A percentile compares a stretch with the other conserved stretches of the same genome.
Conservation (phyloP, 805 yeast species). For the Cyberlindnera amylophila region DNA sequence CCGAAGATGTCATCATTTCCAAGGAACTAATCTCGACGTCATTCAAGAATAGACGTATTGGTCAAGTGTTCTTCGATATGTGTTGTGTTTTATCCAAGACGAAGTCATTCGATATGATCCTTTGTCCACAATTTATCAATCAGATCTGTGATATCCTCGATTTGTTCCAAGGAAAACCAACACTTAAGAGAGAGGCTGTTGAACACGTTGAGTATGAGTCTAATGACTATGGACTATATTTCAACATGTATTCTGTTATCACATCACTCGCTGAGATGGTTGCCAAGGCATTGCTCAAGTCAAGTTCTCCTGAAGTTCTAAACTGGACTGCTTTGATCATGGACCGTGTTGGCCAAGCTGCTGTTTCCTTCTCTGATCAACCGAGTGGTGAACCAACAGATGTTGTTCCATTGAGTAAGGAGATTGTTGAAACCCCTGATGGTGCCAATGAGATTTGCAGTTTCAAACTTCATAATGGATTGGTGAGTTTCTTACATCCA, state of each 20-base stretch:
- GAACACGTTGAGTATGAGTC: slow-evolving; percentile 90
- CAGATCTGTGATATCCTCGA: slow-evolving; percentile 63
- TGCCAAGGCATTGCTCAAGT: slow-evolving; percentile 38
- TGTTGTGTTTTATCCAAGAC: slow-evolving; percentile 75
- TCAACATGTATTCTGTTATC: slow-evolving; percentile 50
- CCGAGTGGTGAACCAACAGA: slow-evolving; percentile 9
- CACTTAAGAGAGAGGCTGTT: slow-evolving; percentile 65
- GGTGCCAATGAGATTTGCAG: slow-evolving; percentile 30
- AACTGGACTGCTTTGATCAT: slow-evolving; percentile 10
- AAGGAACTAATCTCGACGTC: slow-evolving; percentile 29
- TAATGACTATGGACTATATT: slow-evolving; percentile 50
- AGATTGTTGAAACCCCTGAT: slow-evolving; percentile 21
- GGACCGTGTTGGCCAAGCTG: slow-evolving; percentile 8
- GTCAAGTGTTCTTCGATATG: slow-evolving; percentile 74
- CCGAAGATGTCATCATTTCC: slow-evolving; percentile 36
- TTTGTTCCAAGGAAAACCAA: slow-evolving; percentile 75
- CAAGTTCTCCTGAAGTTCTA: neutral
- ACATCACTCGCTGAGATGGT: slow-evolving; percentile 57
- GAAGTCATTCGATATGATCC: slow-evolving; percentile 45
- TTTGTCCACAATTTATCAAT: slow-evolving; percentile 42
- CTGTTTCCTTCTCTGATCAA: neutral
- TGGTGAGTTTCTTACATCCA: slow-evolving; percentile 75
- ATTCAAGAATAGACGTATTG: slow-evolving; percentile 64
- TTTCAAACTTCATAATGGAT: slow-evolving; percentile 41
- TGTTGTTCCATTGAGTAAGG: slow-evolving; percentile 2